These are phyloP conservation scores for Trypanosoma cruzi DNA, from an alignment of 208 protist genomes.

Conservation along the genomic window DNA sequence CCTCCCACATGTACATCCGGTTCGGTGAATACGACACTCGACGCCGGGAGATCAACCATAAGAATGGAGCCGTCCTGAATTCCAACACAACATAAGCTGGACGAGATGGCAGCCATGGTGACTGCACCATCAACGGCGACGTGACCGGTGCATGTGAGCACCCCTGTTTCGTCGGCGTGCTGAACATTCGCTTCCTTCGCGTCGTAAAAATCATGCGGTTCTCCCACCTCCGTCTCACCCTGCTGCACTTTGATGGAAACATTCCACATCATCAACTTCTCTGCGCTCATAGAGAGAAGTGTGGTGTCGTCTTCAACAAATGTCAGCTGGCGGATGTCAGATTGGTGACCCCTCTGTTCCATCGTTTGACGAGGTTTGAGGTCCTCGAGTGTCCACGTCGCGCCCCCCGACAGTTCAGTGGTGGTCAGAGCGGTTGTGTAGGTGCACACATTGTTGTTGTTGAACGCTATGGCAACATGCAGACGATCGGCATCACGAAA, in stretches of 20 bases:
- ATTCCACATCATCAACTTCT: slow-evolving; percentile 87
- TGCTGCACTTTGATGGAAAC: slow-evolving; percentile 39
- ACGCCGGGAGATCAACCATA: slow-evolving; percentile 67
- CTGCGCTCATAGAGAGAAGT: slow-evolving; percentile 78
- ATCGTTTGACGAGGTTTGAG: slow-evolving; percentile 59
- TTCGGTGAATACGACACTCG: slow-evolving; percentile 83
- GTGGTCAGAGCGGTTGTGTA: slow-evolving; percentile 71
- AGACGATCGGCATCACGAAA: slow-evolving; percentile 42
- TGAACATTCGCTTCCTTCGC: slow-evolving; percentile 68
- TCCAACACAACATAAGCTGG: slow-evolving; percentile 74
- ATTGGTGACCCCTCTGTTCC: slow-evolving; percentile 70
- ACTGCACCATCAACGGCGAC: slow-evolving; percentile 46
- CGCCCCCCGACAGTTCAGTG: slow-evolving; percentile 53
- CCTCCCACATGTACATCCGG: slow-evolving; percentile 85
- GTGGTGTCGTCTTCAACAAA: slow-evolving; percentile 86
- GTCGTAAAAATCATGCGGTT: slow-evolving; percentile 75
- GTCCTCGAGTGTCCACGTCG: slow-evolving; percentile 69
- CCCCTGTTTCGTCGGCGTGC: slow-evolving; percentile 51
- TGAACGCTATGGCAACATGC: slow-evolving; percentile 86
- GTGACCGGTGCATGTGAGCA: slow-evolving; percentile 52
- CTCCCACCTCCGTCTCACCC: slow-evolving; percentile 38
- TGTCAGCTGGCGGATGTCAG: slow-evolving; percentile 60
- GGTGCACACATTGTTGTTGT: slow-evolving; percentile 80
- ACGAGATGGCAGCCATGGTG: slow-evolving; percentile 65
- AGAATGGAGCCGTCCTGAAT: slow-evolving; percentile 68